Evolutionary conservation across 345 rosid species (phyloP).

Genomic region (Abelmoschus esculentus): DNA sequence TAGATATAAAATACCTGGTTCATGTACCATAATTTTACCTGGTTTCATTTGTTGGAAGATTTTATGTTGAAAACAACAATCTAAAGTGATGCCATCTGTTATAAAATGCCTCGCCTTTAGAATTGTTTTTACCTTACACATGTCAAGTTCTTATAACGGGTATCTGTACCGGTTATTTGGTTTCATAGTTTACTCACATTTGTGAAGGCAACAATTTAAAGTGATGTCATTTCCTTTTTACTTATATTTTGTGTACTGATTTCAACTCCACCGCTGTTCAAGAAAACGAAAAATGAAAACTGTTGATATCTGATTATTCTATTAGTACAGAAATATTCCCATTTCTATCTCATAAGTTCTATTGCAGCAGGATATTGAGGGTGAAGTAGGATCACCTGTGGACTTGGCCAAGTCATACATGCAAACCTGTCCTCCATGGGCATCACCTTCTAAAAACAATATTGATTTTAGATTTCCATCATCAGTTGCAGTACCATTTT

Average conservation of each 20-base stretch:
- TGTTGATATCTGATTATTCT: not conserved
- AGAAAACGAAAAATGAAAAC: not conserved
- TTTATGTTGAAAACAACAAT: not conserved
- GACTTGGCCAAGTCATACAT: conserved; percentile 78
- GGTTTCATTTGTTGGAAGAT: not conserved
- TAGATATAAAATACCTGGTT: too few species aligned
- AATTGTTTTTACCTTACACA: not conserved
- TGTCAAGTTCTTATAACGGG: not conserved
- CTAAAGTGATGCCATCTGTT: too few species aligned
- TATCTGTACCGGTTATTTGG: not conserved
- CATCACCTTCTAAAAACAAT: conserved; percentile 43
- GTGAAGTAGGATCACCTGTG: conserved; percentile 63
- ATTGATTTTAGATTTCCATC: conserved; percentile 38
- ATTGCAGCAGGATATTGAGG: conserved; percentile 42
- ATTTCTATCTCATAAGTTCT: not conserved
- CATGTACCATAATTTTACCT: too few species aligned
- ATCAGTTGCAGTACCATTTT: conserved; percentile 32
- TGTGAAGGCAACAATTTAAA: not conserved
- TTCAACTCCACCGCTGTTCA: not conserved
- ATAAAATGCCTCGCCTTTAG: not conserved
- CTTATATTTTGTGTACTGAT: not conserved
- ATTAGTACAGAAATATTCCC: not conserved
- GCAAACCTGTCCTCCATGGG: conserved; percentile 65
- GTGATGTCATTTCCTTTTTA: not conserved
- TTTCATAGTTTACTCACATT: not conserved